Percentiles rank a stretch among this genome's conserved stretches.
Conservation (phyloP, 2,329 filamentous ascomycete species). For the Graphilbum ipis-grandicollis region DNA sequence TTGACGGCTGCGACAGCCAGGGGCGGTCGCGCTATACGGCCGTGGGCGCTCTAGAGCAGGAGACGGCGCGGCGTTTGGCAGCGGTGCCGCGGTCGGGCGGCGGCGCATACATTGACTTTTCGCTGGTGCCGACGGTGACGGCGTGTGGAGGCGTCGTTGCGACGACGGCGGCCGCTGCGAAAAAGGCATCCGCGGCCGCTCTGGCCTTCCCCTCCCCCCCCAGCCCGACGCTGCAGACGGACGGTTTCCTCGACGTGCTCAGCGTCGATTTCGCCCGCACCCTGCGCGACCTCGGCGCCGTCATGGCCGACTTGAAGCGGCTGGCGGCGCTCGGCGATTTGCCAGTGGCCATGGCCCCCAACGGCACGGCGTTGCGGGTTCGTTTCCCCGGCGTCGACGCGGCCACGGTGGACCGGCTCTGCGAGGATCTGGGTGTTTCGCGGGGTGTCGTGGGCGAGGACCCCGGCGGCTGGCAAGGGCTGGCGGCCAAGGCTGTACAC, state of each 20-base stretch:
- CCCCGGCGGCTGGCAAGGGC: conserved; percentile 46
- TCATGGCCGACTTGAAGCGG: conserved; percentile 66
- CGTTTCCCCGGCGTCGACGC: conserved; percentile 85
- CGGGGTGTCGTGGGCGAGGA: conserved; percentile 70
- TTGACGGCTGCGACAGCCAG: conserved; percentile 56
- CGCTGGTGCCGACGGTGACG: conserved; percentile 75
- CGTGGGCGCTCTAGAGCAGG: conserved; percentile 58
- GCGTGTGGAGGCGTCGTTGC: conserved; percentile 51
- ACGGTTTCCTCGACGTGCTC: conserved; percentile 70
- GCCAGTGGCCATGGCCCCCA: conserved; percentile 54
- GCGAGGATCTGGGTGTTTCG: conserved; percentile 71
- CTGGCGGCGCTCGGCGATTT: conserved; percentile 67
- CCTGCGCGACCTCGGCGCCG: conserved; percentile 63
- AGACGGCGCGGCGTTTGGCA: conserved; percentile 51
- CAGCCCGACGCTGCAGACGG: conserved; percentile 52
- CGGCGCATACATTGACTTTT: conserved; percentile 79
- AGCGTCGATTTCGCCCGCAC: conserved; percentile 78
- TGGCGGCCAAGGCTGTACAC: too few relatives aligned
- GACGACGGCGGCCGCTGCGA: conserved; percentile 15
- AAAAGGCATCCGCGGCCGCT: too few relatives aligned
- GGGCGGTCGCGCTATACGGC: conserved; percentile 68
- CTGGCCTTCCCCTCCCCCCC: conserved; percentile 22
- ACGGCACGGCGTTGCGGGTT: conserved; percentile 49
- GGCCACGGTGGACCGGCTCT: conserved; percentile 64
- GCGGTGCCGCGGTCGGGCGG: conserved; percentile 13